Conservation (phyloP, 306 rosid species). For the Pyrus communis region DNA sequence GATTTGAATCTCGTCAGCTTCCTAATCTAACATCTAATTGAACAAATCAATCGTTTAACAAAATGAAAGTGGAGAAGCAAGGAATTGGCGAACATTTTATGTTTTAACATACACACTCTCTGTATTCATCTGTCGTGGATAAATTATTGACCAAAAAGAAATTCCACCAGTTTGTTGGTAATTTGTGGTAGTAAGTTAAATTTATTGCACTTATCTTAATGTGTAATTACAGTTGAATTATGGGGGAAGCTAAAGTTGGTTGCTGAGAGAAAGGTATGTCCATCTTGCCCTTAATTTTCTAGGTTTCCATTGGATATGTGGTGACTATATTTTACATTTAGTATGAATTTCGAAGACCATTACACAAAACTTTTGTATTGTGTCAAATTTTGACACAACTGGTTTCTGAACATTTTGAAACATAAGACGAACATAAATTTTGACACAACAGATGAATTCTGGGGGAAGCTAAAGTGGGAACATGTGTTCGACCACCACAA, state of each 20-base stretch:
- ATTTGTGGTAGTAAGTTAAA: background rate
- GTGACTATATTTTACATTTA: background rate
- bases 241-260: slow-evolving; percentile 73
- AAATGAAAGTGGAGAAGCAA: slow-evolving; percentile 26
- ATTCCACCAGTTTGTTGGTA: background rate
- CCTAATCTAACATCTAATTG: too few species aligned
- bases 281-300: background rate
- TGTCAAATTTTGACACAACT: too few species aligned
- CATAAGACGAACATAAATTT: too few species aligned
- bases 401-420: too few species aligned
- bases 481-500: too few species aligned
- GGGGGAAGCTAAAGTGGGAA: too few species aligned
- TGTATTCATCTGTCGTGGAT: background rate
- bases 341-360: background rate
- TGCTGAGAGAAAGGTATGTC: slow-evolving; percentile 66
- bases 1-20: too few species aligned
- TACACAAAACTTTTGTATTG: background rate
- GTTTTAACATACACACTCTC: background rate
- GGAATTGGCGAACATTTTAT: slow-evolving; percentile 46
- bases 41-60: too few species aligned
- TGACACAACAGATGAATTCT: too few species aligned
- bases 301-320: background rate
- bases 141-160: background rate
- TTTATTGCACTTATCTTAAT: slow-evolving; percentile 18
- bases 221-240: slow-evolving; percentile 53